phyloP scores from a whole-genome alignment of 306 rosid species.

The Trifolium subterraneum region DNA sequence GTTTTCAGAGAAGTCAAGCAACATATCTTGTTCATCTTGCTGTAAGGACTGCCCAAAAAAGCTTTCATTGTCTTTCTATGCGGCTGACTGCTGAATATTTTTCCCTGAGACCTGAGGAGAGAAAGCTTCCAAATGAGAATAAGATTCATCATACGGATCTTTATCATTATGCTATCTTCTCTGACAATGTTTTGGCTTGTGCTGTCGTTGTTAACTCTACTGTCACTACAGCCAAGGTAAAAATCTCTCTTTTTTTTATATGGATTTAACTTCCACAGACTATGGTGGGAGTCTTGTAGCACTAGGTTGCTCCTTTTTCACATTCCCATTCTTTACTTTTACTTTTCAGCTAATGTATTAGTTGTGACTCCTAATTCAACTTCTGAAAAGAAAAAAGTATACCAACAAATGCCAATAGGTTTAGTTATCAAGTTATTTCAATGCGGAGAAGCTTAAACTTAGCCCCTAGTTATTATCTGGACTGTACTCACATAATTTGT shows the following conservation, averaged over 20 bases:
- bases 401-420: neutral
- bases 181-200: slow-evolving; percentile 47
- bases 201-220: slow-evolving; percentile 45
- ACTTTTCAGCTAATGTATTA: slow-evolving; percentile 16
- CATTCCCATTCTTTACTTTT: slow-evolving; percentile 6
- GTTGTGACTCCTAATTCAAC: slow-evolving; percentile 11
- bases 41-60: slow-evolving; percentile 41
- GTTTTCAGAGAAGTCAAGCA: slow-evolving; percentile 36
- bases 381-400: neutral
- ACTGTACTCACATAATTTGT: no score
- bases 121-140: slow-evolving; percentile 41
- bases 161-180: slow-evolving; percentile 44
- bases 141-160: slow-evolving; percentile 38
- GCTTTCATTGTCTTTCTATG: slow-evolving; percentile 47
- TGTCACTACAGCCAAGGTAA: slow-evolving; percentile 39
- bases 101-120: slow-evolving; percentile 39
- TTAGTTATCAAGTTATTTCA: slow-evolving; percentile 26
- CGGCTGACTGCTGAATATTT: slow-evolving; percentile 44
- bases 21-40: slow-evolving; percentile 45
- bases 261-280: neutral
- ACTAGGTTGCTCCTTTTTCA: neutral
- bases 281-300: neutral
- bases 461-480: slow-evolving; percentile 5
- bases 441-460: neutral
- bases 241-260: slow-evolving; percentile 1